A percentile compares a stretch with the other conserved stretches of the same genome.
phyloP scores from a whole-genome alignment of 148 eudicot genomes.

The Polygonum maritimum region DNA sequence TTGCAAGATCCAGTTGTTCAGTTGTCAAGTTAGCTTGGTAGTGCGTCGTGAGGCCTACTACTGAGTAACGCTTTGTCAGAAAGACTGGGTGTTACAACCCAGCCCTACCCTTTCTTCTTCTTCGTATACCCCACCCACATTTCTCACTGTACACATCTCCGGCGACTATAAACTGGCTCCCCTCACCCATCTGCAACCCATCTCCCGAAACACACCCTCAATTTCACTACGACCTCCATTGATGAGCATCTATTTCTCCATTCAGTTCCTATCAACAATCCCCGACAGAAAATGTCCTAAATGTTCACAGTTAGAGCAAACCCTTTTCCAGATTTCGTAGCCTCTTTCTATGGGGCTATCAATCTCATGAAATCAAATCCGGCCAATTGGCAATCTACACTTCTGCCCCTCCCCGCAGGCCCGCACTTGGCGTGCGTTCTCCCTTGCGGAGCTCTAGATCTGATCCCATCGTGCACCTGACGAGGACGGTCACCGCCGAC shows the following conservation, averaged over 20 bases:
- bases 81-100: too few relatives aligned
- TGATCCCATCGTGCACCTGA: too few relatives aligned
- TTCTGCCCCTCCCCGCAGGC: constrained; percentile 16
- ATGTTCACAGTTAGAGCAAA: constrained; percentile 23
- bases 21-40: too few relatives aligned
- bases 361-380: constrained; percentile 43
- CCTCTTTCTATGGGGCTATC: constrained; percentile 27
- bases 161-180: too few relatives aligned
- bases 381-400: constrained; percentile 73
- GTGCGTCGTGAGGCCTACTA: too few relatives aligned
- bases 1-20: too few relatives aligned
- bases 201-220: neutral
- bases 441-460: too few relatives aligned
- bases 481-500: too few relatives aligned
- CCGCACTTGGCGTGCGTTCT: too few relatives aligned
- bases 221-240: constrained; percentile 7
- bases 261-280: neutral
- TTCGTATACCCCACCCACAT: neutral
- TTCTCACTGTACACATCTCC: neutral
- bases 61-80: too few relatives aligned
- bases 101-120: too few relatives aligned
- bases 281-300: constrained; percentile 16
- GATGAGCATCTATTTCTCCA: neutral
- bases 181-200: constrained; percentile 5
- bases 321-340: constrained; percentile 18